A percentile compares a stretch with the other conserved stretches of the same genome.
Conservation (phyloP, 139 green algal genomes). For the Marvania coccoides region DNA sequence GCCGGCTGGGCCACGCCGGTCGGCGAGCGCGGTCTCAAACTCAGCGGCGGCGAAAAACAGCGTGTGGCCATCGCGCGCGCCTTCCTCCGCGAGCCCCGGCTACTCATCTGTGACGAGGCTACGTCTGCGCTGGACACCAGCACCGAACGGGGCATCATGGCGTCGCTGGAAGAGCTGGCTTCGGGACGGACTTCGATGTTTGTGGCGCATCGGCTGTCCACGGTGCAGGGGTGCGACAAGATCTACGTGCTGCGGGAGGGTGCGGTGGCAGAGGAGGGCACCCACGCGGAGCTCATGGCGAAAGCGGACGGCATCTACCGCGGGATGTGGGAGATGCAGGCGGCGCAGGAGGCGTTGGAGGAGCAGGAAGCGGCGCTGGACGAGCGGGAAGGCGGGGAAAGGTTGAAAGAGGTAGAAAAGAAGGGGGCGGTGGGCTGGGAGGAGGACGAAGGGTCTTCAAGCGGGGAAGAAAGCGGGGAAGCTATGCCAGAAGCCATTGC, state of each 20-base stretch:
- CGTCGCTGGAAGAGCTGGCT: constrained; percentile 41
- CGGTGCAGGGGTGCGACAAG: constrained; percentile 59
- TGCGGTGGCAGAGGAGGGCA: constrained; percentile 53
- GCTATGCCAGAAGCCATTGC: not conserved
- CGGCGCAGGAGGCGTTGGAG: constrained; percentile 18
- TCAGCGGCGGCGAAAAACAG: constrained; percentile 93
- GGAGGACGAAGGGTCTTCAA: not conserved
- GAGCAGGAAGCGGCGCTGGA: not conserved
- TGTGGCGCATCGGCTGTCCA: constrained; percentile 91
- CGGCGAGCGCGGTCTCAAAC: constrained; percentile 80
- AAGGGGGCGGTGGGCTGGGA: not conserved
- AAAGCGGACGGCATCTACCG: constrained; percentile 26
- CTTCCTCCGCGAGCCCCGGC: constrained; percentile 56
- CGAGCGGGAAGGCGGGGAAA: not conserved
- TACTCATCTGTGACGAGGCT: constrained; percentile 87
- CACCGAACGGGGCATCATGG: constrained; percentile 76
- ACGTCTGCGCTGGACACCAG: constrained; percentile 77
- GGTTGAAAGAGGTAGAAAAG: not conserved
- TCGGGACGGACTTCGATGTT: constrained; percentile 78
- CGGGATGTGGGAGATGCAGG: constrained; percentile 28
- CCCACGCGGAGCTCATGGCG: constrained; percentile 57
- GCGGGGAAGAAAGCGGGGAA: not conserved
- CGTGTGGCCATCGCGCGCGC: constrained; percentile 87
- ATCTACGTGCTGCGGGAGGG: constrained; percentile 61
- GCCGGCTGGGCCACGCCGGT: constrained; percentile 65